Base-by-base conservation (phyloP, 495 filamentous ascomycete species). In the Talaromyces trachyspermus region DNA sequence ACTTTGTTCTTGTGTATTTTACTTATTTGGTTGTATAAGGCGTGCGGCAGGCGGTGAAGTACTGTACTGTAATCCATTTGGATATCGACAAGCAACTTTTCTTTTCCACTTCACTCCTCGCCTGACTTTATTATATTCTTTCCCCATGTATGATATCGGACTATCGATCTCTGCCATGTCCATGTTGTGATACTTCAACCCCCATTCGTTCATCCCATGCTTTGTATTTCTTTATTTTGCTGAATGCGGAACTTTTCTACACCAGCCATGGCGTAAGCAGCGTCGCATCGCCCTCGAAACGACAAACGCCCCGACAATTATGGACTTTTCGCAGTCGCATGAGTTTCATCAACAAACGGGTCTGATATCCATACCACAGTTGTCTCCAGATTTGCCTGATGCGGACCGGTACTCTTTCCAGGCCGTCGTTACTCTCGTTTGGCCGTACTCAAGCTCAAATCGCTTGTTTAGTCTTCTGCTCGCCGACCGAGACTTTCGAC, bases 391-490 rank as follows among this genome's bases (percentile, higher is more conserved):
- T 20, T 58, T 72, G 42, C 54, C 68, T 29, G 27, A 58, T 19
- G 33, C 52, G 4, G 53, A 61, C 8, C 44, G 52, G 5, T 61
- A 58, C 38, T 66, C 64, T n/a, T 68, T 89, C 22, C 63, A 68
- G 43, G 89, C 83, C 11, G 71, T 88, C 1, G 81, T 95, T 26
- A 87, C 85, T 4, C 79, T 98, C 14, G 78, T 89, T 37, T 96
- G 92, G 91, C 92, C 92, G 0, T 98, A 86, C 63, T 95, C 85
- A 26, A 82, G 81, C 5, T 83, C 86, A 11, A 82, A 75, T 5
- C 72, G 74, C 30, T 81, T 79, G 8, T 66, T 87, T 51, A 81
- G 88, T 41, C 77, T 98, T 24, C 76, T 89, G 2, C 74, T 95
- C 4, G 84, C 85, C 9, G 92, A 96, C 47, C 81, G 84, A 19